A percentile compares a stretch with the other conserved stretches of the same genome.
These are phyloP conservation scores for Anacardium occidentale DNA, from an alignment of 345 rosid species.

Conservation along the genomic window DNA sequence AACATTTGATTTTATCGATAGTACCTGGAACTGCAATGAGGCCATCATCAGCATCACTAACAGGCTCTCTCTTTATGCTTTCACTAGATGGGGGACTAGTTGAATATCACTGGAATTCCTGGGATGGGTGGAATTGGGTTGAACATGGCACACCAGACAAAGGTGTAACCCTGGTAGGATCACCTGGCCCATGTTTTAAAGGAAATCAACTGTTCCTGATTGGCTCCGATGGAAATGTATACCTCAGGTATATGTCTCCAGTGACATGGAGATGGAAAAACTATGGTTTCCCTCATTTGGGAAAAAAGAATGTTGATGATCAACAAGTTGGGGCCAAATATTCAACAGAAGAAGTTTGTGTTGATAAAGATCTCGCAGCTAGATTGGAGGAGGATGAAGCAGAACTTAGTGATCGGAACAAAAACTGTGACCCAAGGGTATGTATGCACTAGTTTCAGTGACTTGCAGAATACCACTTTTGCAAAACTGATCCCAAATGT, in stretches of 20 bases:
- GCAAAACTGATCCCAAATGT: constrained; percentile 12
- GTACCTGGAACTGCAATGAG: constrained; percentile 54
- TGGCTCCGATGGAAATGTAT: constrained; percentile 60
- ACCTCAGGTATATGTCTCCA: constrained; percentile 55
- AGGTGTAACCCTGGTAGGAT: constrained; percentile 47
- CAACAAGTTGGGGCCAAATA: constrained; percentile 10
- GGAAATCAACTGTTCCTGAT: constrained; percentile 49
- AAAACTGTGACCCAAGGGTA: constrained; percentile 45
- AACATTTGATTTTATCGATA: constrained; percentile 49
- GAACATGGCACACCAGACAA: constrained; percentile 61
- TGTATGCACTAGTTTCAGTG: constrained; percentile 23
- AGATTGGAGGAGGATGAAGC: constrained; percentile 30
- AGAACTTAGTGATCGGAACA: constrained; percentile 19
- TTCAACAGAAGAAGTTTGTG: constrained; percentile 29
- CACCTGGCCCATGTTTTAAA: constrained; percentile 65
- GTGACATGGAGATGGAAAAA: constrained; percentile 59
- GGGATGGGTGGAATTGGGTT: constrained; percentile 68
- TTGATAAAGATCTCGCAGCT: constrained; percentile 31
- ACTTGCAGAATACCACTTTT: constrained; percentile 7
- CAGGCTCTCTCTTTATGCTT: constrained; percentile 70
- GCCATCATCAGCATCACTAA: constrained; percentile 35
- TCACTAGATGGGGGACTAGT: constrained; percentile 58
- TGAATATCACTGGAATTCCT: constrained; percentile 65
- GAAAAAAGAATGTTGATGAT: constrained; percentile 17
- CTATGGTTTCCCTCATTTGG: constrained; percentile 43